These are phyloP conservation scores for Hypoxylon trugodes DNA, from an alignment of 495 filamentous ascomycete species.

Conservation along the genomic window DNA sequence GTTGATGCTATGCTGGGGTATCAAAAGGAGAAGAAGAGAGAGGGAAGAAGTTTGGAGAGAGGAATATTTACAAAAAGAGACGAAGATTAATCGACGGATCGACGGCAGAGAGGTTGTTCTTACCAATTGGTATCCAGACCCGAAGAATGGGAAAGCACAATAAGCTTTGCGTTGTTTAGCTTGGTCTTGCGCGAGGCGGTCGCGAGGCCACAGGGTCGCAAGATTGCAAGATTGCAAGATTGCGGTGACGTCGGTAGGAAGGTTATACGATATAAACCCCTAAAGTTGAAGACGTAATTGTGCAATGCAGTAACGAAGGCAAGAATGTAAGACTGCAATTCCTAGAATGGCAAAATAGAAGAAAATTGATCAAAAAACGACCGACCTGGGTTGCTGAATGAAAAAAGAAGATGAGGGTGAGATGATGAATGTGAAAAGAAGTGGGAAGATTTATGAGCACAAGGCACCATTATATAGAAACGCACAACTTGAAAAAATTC, in stretches of 20 bases:
- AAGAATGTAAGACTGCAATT: not conserved
- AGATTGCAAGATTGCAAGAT: not conserved
- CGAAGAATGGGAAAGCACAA: not conserved
- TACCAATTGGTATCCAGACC: constrained; percentile 13
- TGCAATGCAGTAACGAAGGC: not conserved
- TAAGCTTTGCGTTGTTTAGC: no score
- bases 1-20: constrained; percentile 62
- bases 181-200: no score
- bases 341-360: no score
- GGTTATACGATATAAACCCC: not conserved
- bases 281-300: constrained; percentile 1
- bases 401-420: no score
- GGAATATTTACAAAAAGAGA: constrained; percentile 31
- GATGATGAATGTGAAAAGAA: no score
- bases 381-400: no score
- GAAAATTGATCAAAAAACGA: no score
- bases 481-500: no score
- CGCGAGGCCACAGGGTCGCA: no score
- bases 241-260: not conserved
- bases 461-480: no score
- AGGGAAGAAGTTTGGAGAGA: constrained; percentile 36
- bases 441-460: no score
- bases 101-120: constrained; percentile 15
- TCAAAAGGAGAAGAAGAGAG: constrained; percentile 45
- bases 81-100: constrained; percentile 12